Evolutionary conservation across 345 rosid species (phyloP), one percentile per base, ranked within the genome.

Genomic region (Fremontodendron californicum): DNA sequence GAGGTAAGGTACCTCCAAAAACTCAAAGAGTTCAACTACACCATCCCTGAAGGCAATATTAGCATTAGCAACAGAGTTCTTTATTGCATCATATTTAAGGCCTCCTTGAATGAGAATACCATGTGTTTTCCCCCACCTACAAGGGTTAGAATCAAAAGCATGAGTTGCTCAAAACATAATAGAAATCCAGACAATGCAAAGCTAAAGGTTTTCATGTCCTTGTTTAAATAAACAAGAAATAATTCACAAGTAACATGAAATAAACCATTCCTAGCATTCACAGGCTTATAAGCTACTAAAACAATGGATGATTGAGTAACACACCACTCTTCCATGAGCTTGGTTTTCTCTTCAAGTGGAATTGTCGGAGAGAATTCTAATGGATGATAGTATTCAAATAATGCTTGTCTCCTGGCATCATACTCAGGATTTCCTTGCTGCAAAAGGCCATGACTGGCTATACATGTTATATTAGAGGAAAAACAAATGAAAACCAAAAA

Each of bases 271-370:
- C 25, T 9, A 42, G 57, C 31, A 52, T 68, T 73, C 46, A 74
- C 42, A 40, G 29, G 73, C 67, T 66, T 40, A 49, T 33, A 65
- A 48, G 31, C 55, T 16, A 40, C 27, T 39, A 57, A 64, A 74
- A 21, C 11, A 39, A 16, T 31, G 71, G 43, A 40, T 23, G 57
- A 29, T 52, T 31, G 19, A 49, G 60, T 25, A 8, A 48, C 81
- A 68, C 78, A 92, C 97, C 98, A 94, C 81, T 94, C 96, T 85
- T 94, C 93, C 98, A 94, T 94, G 79, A 94, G 97, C 86, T 88
- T 90, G 39, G 93, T 89, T 84, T 94, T 94, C 81, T 94, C 91
- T 49, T 92, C 88, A 52, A 91, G 42, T 6, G 96, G 91, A 81
- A 94, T 85, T 2, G 80, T 40, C 6, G 88, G 92, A 23, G 96